These are phyloP conservation scores for Yamadazyma trypodendri DNA, from an alignment of 1,139 yeast species.

Conservation along the genomic window DNA sequence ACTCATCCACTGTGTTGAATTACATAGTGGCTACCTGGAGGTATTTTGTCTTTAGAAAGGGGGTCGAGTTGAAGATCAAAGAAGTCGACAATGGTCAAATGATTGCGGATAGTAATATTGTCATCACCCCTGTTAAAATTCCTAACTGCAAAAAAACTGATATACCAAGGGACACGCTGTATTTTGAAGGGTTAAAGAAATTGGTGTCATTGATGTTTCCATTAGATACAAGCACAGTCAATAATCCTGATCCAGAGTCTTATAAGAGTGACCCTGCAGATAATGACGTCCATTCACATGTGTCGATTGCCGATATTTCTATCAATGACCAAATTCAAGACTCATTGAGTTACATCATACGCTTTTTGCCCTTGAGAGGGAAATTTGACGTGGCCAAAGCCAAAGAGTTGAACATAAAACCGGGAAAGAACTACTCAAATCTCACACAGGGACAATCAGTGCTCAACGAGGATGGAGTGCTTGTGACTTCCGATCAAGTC, in stretches of 20 bases:
- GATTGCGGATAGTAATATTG: constrained; percentile 52
- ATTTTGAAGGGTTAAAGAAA: constrained; percentile 26
- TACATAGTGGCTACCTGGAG: constrained; percentile 80
- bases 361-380: constrained; percentile 72
- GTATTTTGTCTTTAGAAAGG: constrained; percentile 81
- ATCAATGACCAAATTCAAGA: constrained; percentile 20
- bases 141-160: neutral
- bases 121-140: constrained; percentile 52
- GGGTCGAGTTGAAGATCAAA: constrained; percentile 54
- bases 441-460: constrained; percentile 65
- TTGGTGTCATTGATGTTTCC: constrained; percentile 52
- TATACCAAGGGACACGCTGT: constrained; percentile 1
- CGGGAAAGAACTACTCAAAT: constrained; percentile 57
- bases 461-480: constrained; percentile 55
- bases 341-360: constrained; percentile 58
- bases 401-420: constrained; percentile 62
- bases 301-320: constrained; percentile 16
- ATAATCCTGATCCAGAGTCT: constrained; percentile 37
- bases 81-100: constrained; percentile 34
- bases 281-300: constrained; percentile 44
- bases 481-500: constrained; percentile 69
- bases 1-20: constrained; percentile 38
- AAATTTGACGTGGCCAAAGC: constrained; percentile 72
- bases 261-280: constrained; percentile 42
- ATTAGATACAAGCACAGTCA: constrained; percentile 35